A percentile compares a stretch with the other conserved stretches of the same genome.
Evolutionary conservation across 2,329 filamentous ascomycete genomes (phyloP).

Genomic region (Epichloe bromicola): DNA sequence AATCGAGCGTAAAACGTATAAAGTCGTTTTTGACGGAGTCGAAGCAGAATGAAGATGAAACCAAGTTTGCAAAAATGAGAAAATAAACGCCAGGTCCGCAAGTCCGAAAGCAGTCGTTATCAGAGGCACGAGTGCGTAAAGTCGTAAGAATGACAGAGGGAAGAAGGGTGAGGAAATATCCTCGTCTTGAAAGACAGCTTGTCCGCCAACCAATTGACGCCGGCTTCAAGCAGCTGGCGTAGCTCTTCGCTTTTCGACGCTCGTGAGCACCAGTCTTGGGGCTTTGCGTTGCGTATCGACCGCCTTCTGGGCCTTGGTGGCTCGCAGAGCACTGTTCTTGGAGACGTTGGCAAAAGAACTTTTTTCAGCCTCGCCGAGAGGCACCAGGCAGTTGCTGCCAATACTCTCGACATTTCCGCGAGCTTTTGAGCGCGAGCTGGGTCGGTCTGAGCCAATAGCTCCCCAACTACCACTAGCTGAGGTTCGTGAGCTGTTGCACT

Average conservation of each 20-base stretch:
- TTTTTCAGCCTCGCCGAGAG: constrained; percentile 32
- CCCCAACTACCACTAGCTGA: constrained; percentile 60
- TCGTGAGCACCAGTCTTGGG: constrained; percentile 76
- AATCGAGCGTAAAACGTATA: background rate
- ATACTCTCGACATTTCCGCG: constrained; percentile 51
- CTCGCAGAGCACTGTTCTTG: constrained; percentile 42
- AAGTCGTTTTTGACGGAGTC: background rate
- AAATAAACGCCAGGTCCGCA: constrained; percentile 7
- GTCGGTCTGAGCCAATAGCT: constrained; percentile 79
- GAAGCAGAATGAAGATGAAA: constrained; percentile 1
- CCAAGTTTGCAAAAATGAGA: constrained; percentile 1
- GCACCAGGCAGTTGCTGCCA: constrained; percentile 36
- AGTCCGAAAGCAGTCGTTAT: constrained; percentile 20
- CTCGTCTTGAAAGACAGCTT: background rate
- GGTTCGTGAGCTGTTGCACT: constrained; percentile 61
- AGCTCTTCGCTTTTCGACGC: constrained; percentile 75
- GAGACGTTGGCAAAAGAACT: constrained; percentile 55
- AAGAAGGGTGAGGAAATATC: constrained; percentile 13
- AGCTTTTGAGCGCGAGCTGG: constrained; percentile 54
- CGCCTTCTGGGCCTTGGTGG: constrained; percentile 39
- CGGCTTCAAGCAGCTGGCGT: constrained; percentile 12
- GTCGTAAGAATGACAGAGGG: constrained; percentile 19
- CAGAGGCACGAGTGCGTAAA: constrained; percentile 24
- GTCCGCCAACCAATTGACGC: background rate
- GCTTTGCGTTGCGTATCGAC: constrained; percentile 60